Percentiles rank a stretch among this genome's conserved stretches.
These are phyloP conservation scores for grape (Vitis vinifera) DNA, from an alignment of 164 flowering plant genomes.

Conservation along the genomic window DNA sequence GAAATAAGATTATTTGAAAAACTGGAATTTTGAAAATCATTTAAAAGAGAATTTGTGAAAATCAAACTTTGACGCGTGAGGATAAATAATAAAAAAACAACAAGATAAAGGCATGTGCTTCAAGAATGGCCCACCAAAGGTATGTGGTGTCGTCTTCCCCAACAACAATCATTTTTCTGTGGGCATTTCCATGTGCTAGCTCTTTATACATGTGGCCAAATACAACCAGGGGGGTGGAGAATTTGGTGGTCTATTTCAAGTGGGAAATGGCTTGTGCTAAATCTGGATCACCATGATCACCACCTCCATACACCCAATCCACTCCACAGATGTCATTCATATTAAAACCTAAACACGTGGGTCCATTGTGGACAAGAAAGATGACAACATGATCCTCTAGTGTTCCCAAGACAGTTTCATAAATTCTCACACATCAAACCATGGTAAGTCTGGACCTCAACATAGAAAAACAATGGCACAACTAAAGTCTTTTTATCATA, in stretches of 20 bases:
- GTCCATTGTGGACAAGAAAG: conserved; percentile 95
- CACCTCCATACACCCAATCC: conserved; percentile 73
- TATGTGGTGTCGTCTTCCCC: conserved; percentile 58
- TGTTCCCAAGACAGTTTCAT: conserved; percentile 51
- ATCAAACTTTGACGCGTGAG: too few relatives aligned
- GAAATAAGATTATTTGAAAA: too few relatives aligned
- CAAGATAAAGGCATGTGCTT: too few relatives aligned
- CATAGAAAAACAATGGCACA: conserved; percentile 9
- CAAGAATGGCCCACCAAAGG: conserved; percentile 60
- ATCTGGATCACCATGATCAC: conserved; percentile 95
- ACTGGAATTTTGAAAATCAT: too few relatives aligned
- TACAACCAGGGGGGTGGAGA: conserved; percentile 61
- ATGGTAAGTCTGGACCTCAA: conserved; percentile 14
- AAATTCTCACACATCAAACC: conserved; percentile 43
- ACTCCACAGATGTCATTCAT: conserved; percentile 76
- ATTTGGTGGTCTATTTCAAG: conserved; percentile 44
- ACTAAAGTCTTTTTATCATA: conserved; percentile 16
- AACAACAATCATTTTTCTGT: conserved; percentile 65
- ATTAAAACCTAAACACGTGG: conserved; percentile 78
- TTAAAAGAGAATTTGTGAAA: too few relatives aligned
- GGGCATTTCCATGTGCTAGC: conserved; percentile 57
- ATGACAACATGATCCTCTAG: conserved; percentile 66
- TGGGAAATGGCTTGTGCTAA: conserved; percentile 63
- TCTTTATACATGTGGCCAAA: conserved; percentile 97
- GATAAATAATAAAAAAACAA: too few relatives aligned